Conservation (phyloP, 495 filamentous ascomycete species). For the Cudoniella acicularis region DNA sequence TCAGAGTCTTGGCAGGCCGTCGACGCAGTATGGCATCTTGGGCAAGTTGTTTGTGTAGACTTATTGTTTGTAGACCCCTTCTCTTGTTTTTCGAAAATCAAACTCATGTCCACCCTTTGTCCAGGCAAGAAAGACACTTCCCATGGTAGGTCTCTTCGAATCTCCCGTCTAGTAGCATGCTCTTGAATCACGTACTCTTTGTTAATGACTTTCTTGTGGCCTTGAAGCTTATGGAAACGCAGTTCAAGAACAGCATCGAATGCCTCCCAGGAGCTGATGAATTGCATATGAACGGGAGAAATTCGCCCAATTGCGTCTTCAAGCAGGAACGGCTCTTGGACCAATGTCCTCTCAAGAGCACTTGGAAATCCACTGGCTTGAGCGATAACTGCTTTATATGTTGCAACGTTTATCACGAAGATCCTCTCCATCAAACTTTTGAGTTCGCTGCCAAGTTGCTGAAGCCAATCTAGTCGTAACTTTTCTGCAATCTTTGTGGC, state of each 20-base stretch:
- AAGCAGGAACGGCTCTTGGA: conserved; percentile 5
- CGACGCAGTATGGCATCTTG: too few species aligned
- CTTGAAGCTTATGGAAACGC: background rate
- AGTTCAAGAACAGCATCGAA: conserved; percentile 3
- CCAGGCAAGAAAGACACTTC: conserved; percentile 12
- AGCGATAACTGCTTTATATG: background rate
- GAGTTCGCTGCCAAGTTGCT: background rate
- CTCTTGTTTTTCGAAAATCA: conserved; percentile 9
- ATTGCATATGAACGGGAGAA: conserved; percentile 5
- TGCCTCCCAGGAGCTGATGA: conserved; percentile 10
- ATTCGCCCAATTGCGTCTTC: conserved; percentile 11
- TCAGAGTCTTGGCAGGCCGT: too few species aligned
- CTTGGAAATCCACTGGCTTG: background rate
- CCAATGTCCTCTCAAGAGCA: background rate
- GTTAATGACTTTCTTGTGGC: conserved; percentile 4
- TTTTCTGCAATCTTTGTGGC: background rate
- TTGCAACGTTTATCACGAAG: background rate
- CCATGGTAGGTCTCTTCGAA: background rate
- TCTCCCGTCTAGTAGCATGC: conserved; percentile 1
- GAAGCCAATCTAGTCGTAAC: background rate
- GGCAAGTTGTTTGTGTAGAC: too few species aligned
- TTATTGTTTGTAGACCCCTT: too few species aligned
- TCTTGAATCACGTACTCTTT: conserved; percentile 18
- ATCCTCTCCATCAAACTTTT: conserved; percentile 7
- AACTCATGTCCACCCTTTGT: conserved; percentile 14